phyloP scores from a whole-genome alignment of 441 rosid genomes.

The Eruca vesicaria region DNA sequence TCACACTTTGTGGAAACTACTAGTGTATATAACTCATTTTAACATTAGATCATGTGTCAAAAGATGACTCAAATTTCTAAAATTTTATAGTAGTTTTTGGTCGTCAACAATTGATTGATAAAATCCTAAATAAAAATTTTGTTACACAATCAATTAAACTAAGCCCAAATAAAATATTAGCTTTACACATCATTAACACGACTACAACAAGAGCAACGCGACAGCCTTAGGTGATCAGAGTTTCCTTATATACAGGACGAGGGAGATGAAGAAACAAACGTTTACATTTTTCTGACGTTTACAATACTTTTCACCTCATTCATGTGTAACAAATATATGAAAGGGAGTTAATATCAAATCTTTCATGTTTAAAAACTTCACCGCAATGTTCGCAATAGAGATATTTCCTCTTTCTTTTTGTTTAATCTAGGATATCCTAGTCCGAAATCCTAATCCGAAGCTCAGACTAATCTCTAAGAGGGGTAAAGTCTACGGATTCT shows the following conservation, averaged over 20 bases:
- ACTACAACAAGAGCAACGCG: neutral
- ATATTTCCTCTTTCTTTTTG: too few relatives aligned
- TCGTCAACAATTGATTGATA: too few relatives aligned
- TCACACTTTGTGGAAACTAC: neutral
- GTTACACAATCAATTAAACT: neutral
- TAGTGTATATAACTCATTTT: neutral
- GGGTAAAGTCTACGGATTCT: too few relatives aligned
- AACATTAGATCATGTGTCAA: neutral
- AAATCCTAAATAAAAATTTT: neutral
- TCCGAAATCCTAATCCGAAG: too few relatives aligned
- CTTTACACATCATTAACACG: neutral
- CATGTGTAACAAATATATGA: too few relatives aligned
- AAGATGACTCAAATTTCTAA: neutral
- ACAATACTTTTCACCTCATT: neutral
- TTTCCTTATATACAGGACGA: neutral
- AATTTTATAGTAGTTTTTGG: neutral
- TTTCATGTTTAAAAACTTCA: too few relatives aligned
- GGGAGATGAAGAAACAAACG: too few relatives aligned
- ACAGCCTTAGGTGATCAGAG: neutral
- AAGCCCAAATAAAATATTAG: neutral
- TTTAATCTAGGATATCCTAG: too few relatives aligned
- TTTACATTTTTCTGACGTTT: neutral
- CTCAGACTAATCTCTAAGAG: too few relatives aligned
- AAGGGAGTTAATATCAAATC: too few relatives aligned
- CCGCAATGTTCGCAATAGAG: too few relatives aligned